Base-by-base conservation (phyloP, 1,139 yeast species). In the Saccharomyces hybrid region DNA sequence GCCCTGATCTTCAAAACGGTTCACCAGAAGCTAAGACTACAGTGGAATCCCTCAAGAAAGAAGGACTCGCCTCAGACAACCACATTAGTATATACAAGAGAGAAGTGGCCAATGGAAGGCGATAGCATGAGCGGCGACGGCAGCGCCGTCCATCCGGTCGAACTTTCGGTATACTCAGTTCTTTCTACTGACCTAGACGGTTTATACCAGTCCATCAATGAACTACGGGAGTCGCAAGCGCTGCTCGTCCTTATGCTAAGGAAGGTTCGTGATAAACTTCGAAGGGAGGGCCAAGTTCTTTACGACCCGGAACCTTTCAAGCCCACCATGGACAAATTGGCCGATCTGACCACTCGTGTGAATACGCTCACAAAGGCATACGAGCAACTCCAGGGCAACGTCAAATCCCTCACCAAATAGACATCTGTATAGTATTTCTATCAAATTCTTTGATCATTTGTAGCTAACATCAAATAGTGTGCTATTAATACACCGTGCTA, bases 171-270 rank as follows among this genome's bases (percentile, higher is more conserved):
- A 0, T 66, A 66, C 50, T 65, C 71, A 3, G 51, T 66, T 3
- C 51, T 68, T 2, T 66, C 70, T 9, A 58, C 60, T 5, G 65
- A 68, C 50, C 51, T 68, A 32, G 71, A 68, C 55, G 67, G 64
- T 9, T 57, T 68, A 4, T 64, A 65, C 48, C 65, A 64, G 31
- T 64, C 70, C 2, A 65, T 68, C 27, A 65, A 62, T 42, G 66
- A 65, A 31, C 53, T 67, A 51, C 54, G 71, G 47, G 68, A 64
- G 56, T 66, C 70, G 2, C 71, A 68, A 53, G 70, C 70, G 3
- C 50, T 66, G n/a, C 55, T 67, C 27, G 57, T 67, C 6, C 53
- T 68, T 6, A 53, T 58, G 51, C 52, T 68, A 23, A 57, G 65
- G 26, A 61, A 60, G 48, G 54, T 63, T n/a, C 57, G 64, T 32